Base-by-base conservation (phyloP, 2,329 filamentous ascomycete genomes). In the Calonectria pseudoturangicola region DNA sequence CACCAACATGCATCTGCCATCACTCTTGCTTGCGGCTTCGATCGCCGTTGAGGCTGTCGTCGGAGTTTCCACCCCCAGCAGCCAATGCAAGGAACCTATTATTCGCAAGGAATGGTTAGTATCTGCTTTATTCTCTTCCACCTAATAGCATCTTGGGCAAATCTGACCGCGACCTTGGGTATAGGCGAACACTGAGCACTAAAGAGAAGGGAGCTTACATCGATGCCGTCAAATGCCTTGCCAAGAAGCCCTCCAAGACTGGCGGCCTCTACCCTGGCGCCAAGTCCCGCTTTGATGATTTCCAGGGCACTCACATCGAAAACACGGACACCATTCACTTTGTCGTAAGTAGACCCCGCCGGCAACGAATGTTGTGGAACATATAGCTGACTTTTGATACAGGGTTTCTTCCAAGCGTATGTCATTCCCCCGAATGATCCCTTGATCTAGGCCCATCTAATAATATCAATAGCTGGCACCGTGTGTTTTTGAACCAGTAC, bases 231-330 rank as follows among this genome's bases (percentile, higher is more conserved):
- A 70, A 77, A 43, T 80, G 79, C 39, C 74, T 80, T 2, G 72
- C 75, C 41, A 54, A 27, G 6, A 74, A 70, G 50, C 73, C 78
- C 12, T 73, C 79, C 2, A 62, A 68, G 56, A 69, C 73, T 13
- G 69, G 71, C 15, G 28, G 58, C 43, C 36, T 73, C 45, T 77
- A 77, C 48, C 54, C 72, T 2, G 77, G 74, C 6, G 73, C 77
- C 21, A 75, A 73, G 66, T 76, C 74, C 27, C 76, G 78, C 2
- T 81, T 74, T 21, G 79, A 81, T 16, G 79, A 81, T 50, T 81
- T 80, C 47, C 67, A 76, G 48, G 76, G 76, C 10, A 74, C 77
- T n/a, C 79, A 81, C 39, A 79, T 79, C 36, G 73, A 73, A 30
- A 66, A 79, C 66, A 76, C 75, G 10, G 71, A 77, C 39, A 27